These are phyloP conservation scores for Phoenix dactylifera DNA, from an alignment of 176 grass and related monocot genomes.

Conservation along the genomic window DNA sequence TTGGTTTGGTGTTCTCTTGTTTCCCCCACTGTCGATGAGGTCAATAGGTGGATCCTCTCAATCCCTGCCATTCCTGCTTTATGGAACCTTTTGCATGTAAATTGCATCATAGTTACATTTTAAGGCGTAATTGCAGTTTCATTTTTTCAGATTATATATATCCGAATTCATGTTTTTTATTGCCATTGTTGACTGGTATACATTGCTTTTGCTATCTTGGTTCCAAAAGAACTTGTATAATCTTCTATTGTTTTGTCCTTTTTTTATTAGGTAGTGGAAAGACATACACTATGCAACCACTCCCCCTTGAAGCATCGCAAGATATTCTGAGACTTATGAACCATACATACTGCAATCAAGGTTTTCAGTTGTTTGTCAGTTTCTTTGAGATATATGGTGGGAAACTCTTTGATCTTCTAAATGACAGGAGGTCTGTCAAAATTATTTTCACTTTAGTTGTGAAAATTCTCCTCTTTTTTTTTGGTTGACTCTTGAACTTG, in stretches of 20 bases:
- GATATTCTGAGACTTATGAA: slow-evolving; percentile 97
- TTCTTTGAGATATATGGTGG: slow-evolving; percentile 99
- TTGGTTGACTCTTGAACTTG: slow-evolving; percentile 11
- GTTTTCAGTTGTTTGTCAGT: slow-evolving; percentile 85
- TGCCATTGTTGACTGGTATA: too few species aligned
- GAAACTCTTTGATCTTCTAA: slow-evolving; percentile 92
- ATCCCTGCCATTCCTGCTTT: too few species aligned
- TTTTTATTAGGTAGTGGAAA: slow-evolving; percentile 78
- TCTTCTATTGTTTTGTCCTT: slow-evolving; percentile 20
- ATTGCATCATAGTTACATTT: too few species aligned
- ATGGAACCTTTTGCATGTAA: too few species aligned
- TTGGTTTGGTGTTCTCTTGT: too few species aligned
- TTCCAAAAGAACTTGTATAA: slow-evolving; percentile 2
- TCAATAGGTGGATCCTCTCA: too few species aligned
- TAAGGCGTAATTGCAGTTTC: too few species aligned
- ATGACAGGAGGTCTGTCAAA: slow-evolving; percentile 68
- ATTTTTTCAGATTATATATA: too few species aligned
- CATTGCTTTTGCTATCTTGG: neutral
- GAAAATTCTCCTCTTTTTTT: too few species aligned
- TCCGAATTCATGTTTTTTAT: too few species aligned
- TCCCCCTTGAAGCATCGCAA: slow-evolving; percentile 91
- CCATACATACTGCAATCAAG: slow-evolving; percentile 85
- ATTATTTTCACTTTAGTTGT: slow-evolving; percentile 6
- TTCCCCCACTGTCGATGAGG: too few species aligned
- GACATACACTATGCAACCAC: slow-evolving; percentile 93